Percentiles rank a stretch among this genome's conserved stretches.
Evolutionary conservation across 192 early-diverging fungal genomes (phyloP).

Genomic region (Podila epicladia): DNA sequence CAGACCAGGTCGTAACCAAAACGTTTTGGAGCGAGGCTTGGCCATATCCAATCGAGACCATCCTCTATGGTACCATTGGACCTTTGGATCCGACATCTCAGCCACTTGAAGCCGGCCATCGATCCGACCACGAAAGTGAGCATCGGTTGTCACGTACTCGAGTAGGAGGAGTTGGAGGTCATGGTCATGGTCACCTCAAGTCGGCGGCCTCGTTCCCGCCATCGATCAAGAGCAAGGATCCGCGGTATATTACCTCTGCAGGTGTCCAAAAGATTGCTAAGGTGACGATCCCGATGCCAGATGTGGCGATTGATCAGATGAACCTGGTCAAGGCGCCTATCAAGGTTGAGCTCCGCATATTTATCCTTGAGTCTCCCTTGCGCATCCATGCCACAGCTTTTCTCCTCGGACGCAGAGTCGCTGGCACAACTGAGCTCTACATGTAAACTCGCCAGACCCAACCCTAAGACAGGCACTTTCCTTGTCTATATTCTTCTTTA

Average conservation of each 20-base stretch:
- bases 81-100: neutral
- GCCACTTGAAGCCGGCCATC: neutral
- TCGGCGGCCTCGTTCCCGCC: constrained; percentile 29
- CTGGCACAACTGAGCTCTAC: constrained; percentile 27
- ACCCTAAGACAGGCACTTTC: neutral
- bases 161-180: too few relatives aligned
- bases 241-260: constrained; percentile 42
- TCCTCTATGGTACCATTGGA: constrained; percentile 33
- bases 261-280: constrained; percentile 48
- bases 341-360: constrained; percentile 45
- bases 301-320: constrained; percentile 47
- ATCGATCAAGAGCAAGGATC: constrained; percentile 10
- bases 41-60: constrained; percentile 50
- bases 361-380: constrained; percentile 31
- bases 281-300: constrained; percentile 44
- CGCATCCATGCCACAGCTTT: constrained; percentile 33
- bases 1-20: constrained; percentile 46
- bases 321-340: constrained; percentile 42
- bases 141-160: constrained; percentile 9
- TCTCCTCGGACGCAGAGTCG: constrained; percentile 29
- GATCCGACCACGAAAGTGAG: constrained; percentile 29
- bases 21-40: constrained; percentile 53
- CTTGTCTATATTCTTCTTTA: neutral
- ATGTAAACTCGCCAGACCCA: constrained; percentile 1
- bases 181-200: constrained; percentile 23